phyloP scores from a whole-genome alignment of 2,329 filamentous ascomycete species.

The Colletotrichum falcatum region DNA sequence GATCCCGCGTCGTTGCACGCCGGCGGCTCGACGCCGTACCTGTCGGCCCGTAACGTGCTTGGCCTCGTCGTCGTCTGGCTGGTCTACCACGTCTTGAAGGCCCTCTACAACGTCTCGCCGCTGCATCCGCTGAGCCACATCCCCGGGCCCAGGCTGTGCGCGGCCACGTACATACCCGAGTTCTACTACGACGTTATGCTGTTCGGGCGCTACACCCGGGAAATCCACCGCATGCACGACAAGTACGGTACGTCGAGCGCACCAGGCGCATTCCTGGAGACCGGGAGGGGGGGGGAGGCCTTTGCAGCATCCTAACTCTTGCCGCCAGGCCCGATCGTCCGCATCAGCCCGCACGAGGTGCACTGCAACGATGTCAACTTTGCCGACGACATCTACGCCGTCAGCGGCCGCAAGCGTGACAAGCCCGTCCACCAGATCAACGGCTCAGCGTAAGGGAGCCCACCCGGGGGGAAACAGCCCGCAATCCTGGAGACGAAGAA shows the following conservation, averaged over 20 bases:
- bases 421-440: slow-evolving; percentile 42
- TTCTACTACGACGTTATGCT: slow-evolving; percentile 53
- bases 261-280: too few relatives aligned
- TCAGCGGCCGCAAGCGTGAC: slow-evolving; percentile 40
- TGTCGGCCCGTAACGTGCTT: slow-evolving; percentile 17
- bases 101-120: slow-evolving; percentile 53
- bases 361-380: slow-evolving; percentile 53
- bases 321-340: slow-evolving; percentile 50
- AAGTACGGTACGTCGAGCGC: slow-evolving; percentile 52
- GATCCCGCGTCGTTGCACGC: slow-evolving; percentile 17
- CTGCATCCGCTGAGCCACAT: slow-evolving; percentile 53
- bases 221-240: slow-evolving; percentile 53
- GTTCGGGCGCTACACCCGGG: slow-evolving; percentile 50
- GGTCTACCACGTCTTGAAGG: slow-evolving; percentile 46
- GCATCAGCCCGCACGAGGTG: slow-evolving; percentile 55
- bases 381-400: slow-evolving; percentile 54
- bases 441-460: slow-evolving; percentile 32
- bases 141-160: slow-evolving; percentile 53
- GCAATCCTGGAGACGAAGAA: background rate
- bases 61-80: slow-evolving; percentile 46
- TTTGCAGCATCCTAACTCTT: background rate
- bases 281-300: background rate
- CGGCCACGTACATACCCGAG: slow-evolving; percentile 52
- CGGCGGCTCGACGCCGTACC: slow-evolving; percentile 27
- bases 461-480: too few relatives aligned